Conservation (phyloP, 2,329 filamentous ascomycete genomes). For the Cladophialophora psammophila region DNA sequence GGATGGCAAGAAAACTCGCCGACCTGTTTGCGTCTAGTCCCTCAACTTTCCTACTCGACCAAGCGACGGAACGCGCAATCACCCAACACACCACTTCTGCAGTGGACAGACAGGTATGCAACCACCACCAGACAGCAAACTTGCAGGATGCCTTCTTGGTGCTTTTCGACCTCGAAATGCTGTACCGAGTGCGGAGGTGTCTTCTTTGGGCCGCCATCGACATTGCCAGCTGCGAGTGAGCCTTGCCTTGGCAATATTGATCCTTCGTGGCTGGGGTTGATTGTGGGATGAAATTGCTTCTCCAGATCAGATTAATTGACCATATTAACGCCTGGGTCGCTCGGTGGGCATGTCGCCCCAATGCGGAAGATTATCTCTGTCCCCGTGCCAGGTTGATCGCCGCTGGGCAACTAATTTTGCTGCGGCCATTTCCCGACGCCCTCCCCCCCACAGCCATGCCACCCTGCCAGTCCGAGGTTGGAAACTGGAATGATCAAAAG, state of each 20-base stretch:
- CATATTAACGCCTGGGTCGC: not conserved
- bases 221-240: constrained; percentile 20
- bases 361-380: not conserved
- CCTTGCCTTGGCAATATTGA: constrained; percentile 15
- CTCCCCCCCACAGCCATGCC: not conserved
- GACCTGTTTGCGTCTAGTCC: not conserved
- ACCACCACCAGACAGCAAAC: not conserved
- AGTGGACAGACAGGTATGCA: too few species aligned
- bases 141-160: not conserved
- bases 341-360: not conserved
- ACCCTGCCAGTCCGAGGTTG: not conserved
- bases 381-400: not conserved
- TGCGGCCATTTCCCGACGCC: not conserved
- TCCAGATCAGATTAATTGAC: too few species aligned
- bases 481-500: too few species aligned
- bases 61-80: constrained; percentile 4
- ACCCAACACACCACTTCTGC: too few species aligned
- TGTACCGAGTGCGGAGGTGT: not conserved
- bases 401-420: not conserved
- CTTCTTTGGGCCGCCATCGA: not conserved
- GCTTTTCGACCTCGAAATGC: not conserved
- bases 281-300: not conserved
- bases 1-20: not conserved
- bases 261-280: constrained; percentile 18
- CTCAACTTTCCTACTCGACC: not conserved